Base-by-base conservation (phyloP, 1,284 basidiomycete species). In the Flammula alnicola region DNA sequence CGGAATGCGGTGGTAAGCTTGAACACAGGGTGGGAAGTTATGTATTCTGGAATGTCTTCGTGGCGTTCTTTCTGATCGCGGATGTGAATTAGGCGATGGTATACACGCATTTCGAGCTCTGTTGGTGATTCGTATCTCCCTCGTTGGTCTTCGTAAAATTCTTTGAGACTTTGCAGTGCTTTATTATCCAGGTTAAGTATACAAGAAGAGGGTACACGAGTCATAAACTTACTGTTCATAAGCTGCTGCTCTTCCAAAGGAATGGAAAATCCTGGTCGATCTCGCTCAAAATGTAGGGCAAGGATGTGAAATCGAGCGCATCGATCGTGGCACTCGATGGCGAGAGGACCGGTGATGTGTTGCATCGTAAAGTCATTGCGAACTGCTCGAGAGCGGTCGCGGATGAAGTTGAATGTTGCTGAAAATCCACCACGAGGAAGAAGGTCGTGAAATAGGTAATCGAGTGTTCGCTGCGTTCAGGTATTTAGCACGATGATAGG, bases 281-380 rank as follows among this genome's bases (percentile, higher is more conserved):
- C 81, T 31, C 81, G 81, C 66, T 84, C 81, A 39, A 90, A 74
- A 59, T 97, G 91, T 31, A 98, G 69, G 4, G 88, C 88, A 1
- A 98, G 76, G 46, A 98, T 93, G 65, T 98, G 95, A 64, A 93
- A 98, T 16, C 96, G 82, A 20, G 91, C 95, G 61, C 96, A 97
- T 44, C 95, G 86, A 63, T 95, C 95, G 61, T 95, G 90, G 60
- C 91, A 94, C 59, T 93, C 90, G 44, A 97, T 94, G 0, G 94
- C 91, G 37, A 91, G 66, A 1, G 75, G 66, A 0, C 91, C 91
- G 32, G 84, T 86, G 49, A 88, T 83, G 55, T 91, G 90, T 67
- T 98, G 96, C 74, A 98, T 90, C 0, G 93, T 94, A 56, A 98
- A 97, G 67, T 99, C 96, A 60, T 91, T 95, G 25, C 96, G 79